These are phyloP conservation scores for Linderina pennispora DNA, from an alignment of 192 early-diverging fungal species.

Conservation along the genomic window DNA sequence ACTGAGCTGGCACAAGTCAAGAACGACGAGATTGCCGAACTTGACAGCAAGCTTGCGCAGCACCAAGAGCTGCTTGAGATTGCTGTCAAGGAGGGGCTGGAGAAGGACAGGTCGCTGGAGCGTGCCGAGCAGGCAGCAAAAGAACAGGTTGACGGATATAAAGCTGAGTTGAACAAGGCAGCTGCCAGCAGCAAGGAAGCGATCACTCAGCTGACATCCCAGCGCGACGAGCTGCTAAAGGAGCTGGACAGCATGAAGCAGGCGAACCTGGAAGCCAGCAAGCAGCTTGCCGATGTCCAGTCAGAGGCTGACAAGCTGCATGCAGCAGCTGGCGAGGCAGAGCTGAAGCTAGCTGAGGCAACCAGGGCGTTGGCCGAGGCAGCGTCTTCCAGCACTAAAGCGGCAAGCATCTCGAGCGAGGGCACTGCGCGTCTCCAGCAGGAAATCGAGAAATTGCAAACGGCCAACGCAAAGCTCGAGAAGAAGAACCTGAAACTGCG, in stretches of 20 bases:
- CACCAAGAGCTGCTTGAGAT: constrained; percentile 18
- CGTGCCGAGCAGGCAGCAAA: constrained; percentile 4
- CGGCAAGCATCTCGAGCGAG: not conserved
- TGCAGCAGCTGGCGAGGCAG: constrained; percentile 3
- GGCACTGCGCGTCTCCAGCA: not conserved
- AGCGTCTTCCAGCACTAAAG: not conserved
- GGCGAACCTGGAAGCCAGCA: constrained; percentile 2
- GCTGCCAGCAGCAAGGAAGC: not conserved
- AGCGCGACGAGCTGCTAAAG: not conserved
- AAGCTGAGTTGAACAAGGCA: not conserved
- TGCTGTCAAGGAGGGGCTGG: constrained; percentile 14
- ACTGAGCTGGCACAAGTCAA: constrained; percentile 37
- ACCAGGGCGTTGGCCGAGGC: constrained; percentile 1
- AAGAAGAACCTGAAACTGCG: constrained; percentile 33
- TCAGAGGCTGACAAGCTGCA: constrained; percentile 4
- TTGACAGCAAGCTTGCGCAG: constrained; percentile 15
- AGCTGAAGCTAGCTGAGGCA: constrained; percentile 3
- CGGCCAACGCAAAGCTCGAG: constrained; percentile 34
- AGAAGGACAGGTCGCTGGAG: constrained; percentile 29
- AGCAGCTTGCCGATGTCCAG: not conserved
- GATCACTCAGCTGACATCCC: not conserved
- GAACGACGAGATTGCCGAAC: constrained; percentile 28
- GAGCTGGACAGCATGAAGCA: not conserved
- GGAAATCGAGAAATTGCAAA: constrained; percentile 11
- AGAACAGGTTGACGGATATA: constrained; percentile 3